A percentile compares a stretch with the other conserved stretches of the same genome.
Evolutionary conservation across 768 basidiomycete genomes (phyloP).

Genomic region (Trichaptum fuscoviolaceum): DNA sequence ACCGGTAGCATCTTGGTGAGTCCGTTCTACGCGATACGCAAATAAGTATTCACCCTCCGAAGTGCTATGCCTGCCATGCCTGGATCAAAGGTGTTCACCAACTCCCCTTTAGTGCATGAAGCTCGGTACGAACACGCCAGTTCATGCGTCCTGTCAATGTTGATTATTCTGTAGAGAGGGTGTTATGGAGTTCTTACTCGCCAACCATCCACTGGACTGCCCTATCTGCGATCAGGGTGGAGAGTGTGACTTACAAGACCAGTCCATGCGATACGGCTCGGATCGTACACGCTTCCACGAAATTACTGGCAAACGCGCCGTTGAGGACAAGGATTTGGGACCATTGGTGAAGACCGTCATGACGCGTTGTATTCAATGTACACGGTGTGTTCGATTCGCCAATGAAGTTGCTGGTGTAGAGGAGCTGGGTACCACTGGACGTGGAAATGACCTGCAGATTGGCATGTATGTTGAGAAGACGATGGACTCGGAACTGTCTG

Average conservation of each 20-base stretch:
- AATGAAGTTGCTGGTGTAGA: constrained; percentile 99
- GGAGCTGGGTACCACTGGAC: constrained; percentile 93
- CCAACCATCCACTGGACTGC: constrained; percentile 98
- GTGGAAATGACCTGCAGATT: constrained; percentile 98
- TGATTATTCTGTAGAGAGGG: constrained; percentile 60
- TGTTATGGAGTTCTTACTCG: constrained; percentile 97
- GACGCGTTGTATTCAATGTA: constrained; percentile 99
- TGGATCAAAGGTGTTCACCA: constrained; percentile 87
- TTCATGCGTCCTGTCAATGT: constrained; percentile 7
- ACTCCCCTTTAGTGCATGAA: constrained; percentile 86
- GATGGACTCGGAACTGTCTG: constrained; percentile 95
- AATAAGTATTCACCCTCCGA: constrained; percentile 10
- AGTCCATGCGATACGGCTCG: constrained; percentile 98
- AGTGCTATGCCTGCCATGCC: constrained; percentile 99
- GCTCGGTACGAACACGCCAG: constrained; percentile 48
- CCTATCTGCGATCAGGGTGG: constrained; percentile 99
- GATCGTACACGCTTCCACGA: constrained; percentile 99
- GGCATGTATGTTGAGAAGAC: constrained; percentile 98
- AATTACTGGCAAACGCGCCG: constrained; percentile 94
- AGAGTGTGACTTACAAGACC: constrained; percentile 98
- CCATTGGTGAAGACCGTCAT: constrained; percentile 98
- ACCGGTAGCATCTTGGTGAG: constrained; percentile 88
- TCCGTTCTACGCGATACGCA: constrained; percentile 10
- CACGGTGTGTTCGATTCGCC: constrained; percentile 96
- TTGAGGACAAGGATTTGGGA: constrained; percentile 97